These are phyloP conservation scores for Ambrosia trifida DNA, from an alignment of 129 eudicot genomes.

Conservation along the genomic window DNA sequence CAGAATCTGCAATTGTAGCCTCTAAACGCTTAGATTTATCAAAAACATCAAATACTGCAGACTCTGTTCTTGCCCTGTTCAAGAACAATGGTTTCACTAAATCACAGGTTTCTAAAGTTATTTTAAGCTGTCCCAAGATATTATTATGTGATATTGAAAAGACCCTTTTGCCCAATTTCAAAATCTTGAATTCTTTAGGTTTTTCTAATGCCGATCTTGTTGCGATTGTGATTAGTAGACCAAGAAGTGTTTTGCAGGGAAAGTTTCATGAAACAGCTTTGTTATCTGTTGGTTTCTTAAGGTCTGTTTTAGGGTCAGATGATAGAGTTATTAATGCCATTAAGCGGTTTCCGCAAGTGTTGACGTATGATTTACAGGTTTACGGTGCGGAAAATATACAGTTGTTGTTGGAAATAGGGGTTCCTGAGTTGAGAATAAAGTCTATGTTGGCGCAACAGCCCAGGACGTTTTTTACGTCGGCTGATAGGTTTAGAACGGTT, in stretches of 20 bases:
- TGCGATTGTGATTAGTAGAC: conserved; percentile 25
- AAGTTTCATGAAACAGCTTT: conserved; percentile 33
- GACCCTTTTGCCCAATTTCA: conserved; percentile 44
- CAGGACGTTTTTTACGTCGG: conserved; percentile 18
- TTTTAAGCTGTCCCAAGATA: conserved; percentile 31
- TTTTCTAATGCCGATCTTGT: conserved; percentile 32
- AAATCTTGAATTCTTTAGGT: conserved; percentile 42
- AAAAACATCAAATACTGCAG: conserved; percentile 27
- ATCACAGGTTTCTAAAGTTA: conserved; percentile 29
- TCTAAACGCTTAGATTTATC: conserved; percentile 31
- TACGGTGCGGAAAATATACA: conserved; percentile 37
- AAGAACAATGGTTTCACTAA: conserved; percentile 37
- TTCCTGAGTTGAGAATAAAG: conserved; percentile 32
- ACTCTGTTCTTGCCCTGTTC: conserved; percentile 39
- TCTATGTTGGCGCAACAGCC: conserved; percentile 33
- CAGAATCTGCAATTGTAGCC: conserved; percentile 38
- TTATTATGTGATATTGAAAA: conserved; percentile 29
- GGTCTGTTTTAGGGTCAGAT: conserved; percentile 36
- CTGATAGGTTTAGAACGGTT: conserved; percentile 29
- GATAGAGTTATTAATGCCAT: conserved; percentile 30
- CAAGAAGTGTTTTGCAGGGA: conserved; percentile 8
- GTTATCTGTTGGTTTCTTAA: conserved; percentile 31
- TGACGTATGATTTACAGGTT: conserved; percentile 25
- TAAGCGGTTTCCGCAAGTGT: conserved; percentile 24
- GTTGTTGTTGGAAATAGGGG: conserved; percentile 38